Evolutionary conservation across 352 stramenopile genomes (phyloP).

Genomic region (Phytophthora macrochlamydospora): DNA sequence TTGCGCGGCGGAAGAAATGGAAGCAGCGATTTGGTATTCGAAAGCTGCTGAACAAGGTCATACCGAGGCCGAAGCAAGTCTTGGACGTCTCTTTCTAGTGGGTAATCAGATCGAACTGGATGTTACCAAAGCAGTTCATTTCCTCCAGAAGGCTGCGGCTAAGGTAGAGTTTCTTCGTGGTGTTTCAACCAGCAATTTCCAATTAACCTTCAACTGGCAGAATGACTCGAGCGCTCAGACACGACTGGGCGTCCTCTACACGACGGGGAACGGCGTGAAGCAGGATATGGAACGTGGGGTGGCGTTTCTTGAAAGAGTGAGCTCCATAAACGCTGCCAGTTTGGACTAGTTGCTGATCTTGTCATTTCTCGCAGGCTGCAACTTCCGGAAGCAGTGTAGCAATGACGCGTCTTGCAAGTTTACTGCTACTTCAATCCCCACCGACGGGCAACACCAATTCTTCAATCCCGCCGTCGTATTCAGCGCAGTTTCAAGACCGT

Average conservation of each 20-base stretch:
- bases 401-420: slow-evolving; percentile 60
- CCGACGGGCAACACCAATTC: not conserved
- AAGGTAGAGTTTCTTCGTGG: slow-evolving; percentile 31
- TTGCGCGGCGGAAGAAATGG: slow-evolving; percentile 12
- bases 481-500: slow-evolving; percentile 45
- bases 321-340: not conserved
- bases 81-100: slow-evolving; percentile 52
- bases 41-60: slow-evolving; percentile 61
- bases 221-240: slow-evolving; percentile 52
- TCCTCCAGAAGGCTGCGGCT: slow-evolving; percentile 58
- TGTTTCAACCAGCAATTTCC: not conserved
- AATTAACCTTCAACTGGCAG: slow-evolving; percentile 10
- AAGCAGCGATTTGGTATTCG: slow-evolving; percentile 53
- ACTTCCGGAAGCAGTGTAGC: slow-evolving; percentile 44
- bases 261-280: slow-evolving; percentile 52
- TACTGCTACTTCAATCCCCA: slow-evolving; percentile 37
- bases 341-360: not conserved
- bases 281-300: slow-evolving; percentile 59
- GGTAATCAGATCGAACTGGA: slow-evolving; percentile 34
- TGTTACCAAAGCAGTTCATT: slow-evolving; percentile 63
- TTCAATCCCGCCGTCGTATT: slow-evolving; percentile 8
- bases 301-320: slow-evolving; percentile 53
- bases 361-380: slow-evolving; percentile 32
- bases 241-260: slow-evolving; percentile 54
- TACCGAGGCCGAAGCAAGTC: slow-evolving; percentile 48